A percentile compares a stretch with the other conserved stretches of the same genome.
Evolutionary conservation across 176 grass and related monocot genomes (phyloP).

Genomic region (maize (Zea mays)): DNA sequence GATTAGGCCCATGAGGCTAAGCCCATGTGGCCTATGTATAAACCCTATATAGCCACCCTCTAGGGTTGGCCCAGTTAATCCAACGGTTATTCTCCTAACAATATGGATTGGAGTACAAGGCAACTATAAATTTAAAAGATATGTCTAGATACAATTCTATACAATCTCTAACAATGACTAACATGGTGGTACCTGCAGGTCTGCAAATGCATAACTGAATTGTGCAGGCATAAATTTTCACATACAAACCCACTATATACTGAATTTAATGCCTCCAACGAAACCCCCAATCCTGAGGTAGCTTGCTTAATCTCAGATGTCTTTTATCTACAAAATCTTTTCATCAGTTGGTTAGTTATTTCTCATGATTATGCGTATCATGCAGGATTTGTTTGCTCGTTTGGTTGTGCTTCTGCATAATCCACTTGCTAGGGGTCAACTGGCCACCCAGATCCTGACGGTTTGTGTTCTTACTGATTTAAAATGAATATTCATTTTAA

Average conservation of each 20-base stretch:
- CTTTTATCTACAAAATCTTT: constrained; percentile 26
- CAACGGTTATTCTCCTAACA: too few relatives aligned
- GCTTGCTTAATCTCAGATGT: constrained; percentile 39
- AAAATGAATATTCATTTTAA: constrained; percentile 26
- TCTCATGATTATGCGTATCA: constrained; percentile 26
- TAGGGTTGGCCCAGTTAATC: too few relatives aligned
- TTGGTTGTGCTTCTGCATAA: constrained; percentile 92
- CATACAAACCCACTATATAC: constrained; percentile 61
- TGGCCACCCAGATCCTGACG: constrained; percentile 82
- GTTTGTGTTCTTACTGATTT: constrained; percentile 56
- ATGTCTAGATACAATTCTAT: too few relatives aligned
- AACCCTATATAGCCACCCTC: too few relatives aligned
- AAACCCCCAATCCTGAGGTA: constrained; percentile 84
- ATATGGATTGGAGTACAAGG: too few relatives aligned
- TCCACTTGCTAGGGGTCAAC: constrained; percentile 88
- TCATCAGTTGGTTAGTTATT: constrained; percentile 37
- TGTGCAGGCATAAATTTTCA: constrained; percentile 74
- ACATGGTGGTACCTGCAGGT: constrained; percentile 59
- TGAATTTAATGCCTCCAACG: constrained; percentile 76
- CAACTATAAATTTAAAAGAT: too few relatives aligned
- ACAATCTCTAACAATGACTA: neutral
- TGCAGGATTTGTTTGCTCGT: constrained; percentile 96
- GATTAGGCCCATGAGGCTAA: too few relatives aligned
- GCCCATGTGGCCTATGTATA: too few relatives aligned
- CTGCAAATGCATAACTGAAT: constrained; percentile 97